Percentiles rank a stretch among this genome's conserved stretches.
Conservation (phyloP, 2,329 filamentous ascomycete species). For the Penicillium thymicola region DNA sequence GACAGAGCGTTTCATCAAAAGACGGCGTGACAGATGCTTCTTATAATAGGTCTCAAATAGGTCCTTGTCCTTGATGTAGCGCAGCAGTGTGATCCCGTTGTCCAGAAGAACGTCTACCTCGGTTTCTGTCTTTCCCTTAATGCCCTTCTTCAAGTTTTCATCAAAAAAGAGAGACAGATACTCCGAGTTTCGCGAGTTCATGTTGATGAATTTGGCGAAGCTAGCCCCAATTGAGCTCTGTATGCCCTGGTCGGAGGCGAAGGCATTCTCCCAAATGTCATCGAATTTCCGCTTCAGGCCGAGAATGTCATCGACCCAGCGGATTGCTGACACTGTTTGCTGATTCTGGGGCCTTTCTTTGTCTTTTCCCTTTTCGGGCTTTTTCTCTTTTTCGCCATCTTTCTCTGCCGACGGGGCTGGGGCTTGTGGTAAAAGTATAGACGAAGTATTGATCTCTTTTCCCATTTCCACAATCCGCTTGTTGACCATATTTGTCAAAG, state of each 20-base stretch:
- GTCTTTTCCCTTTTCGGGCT: slow-evolving; percentile 46
- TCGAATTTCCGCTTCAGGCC: slow-evolving; percentile 87
- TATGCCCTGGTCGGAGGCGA: slow-evolving; percentile 70
- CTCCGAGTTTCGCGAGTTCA: slow-evolving; percentile 80
- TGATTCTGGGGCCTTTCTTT: slow-evolving; percentile 62
- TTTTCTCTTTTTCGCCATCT: slow-evolving; percentile 52
- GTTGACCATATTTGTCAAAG: slow-evolving; percentile 69
- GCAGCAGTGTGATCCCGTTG: slow-evolving; percentile 81
- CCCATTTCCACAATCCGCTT: slow-evolving; percentile 76
- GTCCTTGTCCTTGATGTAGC: slow-evolving; percentile 88
- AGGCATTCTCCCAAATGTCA: slow-evolving; percentile 68
- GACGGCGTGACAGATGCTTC: slow-evolving; percentile 83
- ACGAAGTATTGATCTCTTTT: slow-evolving; percentile 70
- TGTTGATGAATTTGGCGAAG: slow-evolving; percentile 90
- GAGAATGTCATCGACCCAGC: slow-evolving; percentile 92
- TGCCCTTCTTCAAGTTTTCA: slow-evolving; percentile 89
- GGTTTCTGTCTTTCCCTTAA: slow-evolving; percentile 85
- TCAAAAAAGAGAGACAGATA: slow-evolving; percentile 96
- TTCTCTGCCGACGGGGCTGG: slow-evolving; percentile 50
- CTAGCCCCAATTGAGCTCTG: slow-evolving; percentile 81
- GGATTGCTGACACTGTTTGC: slow-evolving; percentile 81
- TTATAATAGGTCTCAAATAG: slow-evolving; percentile 97
- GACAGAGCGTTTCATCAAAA: slow-evolving; percentile 84
- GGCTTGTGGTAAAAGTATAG: slow-evolving; percentile 36
- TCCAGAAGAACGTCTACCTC: slow-evolving; percentile 83